These are phyloP conservation scores for Nemania sp. DNA, from an alignment of 2,329 filamentous ascomycete species.

Conservation along the genomic window DNA sequence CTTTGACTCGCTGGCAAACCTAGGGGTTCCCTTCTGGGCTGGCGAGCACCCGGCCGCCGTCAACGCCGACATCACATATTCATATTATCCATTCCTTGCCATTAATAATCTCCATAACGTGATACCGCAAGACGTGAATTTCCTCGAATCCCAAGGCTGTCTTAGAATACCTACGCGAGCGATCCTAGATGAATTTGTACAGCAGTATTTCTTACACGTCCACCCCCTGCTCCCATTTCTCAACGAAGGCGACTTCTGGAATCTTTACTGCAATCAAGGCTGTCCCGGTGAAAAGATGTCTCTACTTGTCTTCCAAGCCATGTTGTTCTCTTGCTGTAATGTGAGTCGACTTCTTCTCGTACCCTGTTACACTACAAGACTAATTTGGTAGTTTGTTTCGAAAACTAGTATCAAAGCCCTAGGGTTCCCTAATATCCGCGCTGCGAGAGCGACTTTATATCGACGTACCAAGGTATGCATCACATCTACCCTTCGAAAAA, in stretches of 20 bases:
- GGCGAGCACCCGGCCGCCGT: conserved; percentile 47
- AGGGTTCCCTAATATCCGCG: conserved; percentile 58
- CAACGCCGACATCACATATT: conserved; percentile 56
- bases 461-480: conserved; percentile 55
- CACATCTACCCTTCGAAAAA: conserved; percentile 2
- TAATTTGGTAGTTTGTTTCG: conserved; percentile 53
- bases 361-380: neutral
- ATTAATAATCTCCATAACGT: conserved; percentile 56
- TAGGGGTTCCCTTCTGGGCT: conserved; percentile 45
- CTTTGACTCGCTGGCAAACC: conserved; percentile 40
- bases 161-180: conserved; percentile 57
- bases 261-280: conserved; percentile 53
- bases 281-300: conserved; percentile 51
- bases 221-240: conserved; percentile 59
- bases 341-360: conserved; percentile 42
- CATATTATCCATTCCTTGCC: conserved; percentile 58
- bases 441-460: conserved; percentile 60
- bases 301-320: conserved; percentile 60
- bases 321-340: conserved; percentile 60
- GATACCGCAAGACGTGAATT: conserved; percentile 61
- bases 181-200: conserved; percentile 61
- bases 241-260: conserved; percentile 63
- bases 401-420: conserved; percentile 55
- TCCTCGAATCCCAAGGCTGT: conserved; percentile 60
- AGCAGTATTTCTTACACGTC: conserved; percentile 62